Percentiles rank a stretch among this genome's conserved stretches.
Conservation (phyloP, 768 basidiomycete species). For the Amanita molliuscula region DNA sequence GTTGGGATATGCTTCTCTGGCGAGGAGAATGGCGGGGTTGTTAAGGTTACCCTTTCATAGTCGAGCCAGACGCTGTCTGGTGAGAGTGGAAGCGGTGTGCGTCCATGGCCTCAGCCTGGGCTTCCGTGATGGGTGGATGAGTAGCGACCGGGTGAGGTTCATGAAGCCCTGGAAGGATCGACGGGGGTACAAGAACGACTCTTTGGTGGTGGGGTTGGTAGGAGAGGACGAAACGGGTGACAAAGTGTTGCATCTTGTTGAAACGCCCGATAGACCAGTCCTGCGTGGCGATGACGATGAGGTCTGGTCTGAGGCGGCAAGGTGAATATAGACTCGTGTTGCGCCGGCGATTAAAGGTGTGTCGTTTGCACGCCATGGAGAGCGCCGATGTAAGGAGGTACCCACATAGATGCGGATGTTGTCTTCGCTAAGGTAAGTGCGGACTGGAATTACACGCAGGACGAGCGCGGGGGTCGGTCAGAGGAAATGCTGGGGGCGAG, state of each 20-base stretch:
- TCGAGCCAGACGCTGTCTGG: constrained; percentile 13
- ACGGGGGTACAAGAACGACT: neutral
- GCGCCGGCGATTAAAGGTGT: neutral
- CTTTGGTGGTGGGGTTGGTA: neutral
- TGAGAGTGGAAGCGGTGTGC: constrained; percentile 32
- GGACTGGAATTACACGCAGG: no score
- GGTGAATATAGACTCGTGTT: neutral
- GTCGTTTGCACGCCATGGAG: no score
- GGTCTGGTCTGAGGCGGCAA: neutral
- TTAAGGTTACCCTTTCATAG: neutral
- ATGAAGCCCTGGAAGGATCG: neutral
- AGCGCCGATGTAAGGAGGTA: no score
- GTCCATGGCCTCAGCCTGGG: constrained; percentile 38
- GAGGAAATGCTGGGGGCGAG: no score
- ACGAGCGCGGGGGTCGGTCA: no score
- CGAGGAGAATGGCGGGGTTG: neutral
- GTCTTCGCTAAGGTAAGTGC: no score
- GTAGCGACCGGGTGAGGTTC: neutral
- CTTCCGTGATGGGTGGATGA: constrained; percentile 34
- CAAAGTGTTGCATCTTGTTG: neutral
- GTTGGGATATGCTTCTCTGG: neutral
- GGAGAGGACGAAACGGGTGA: neutral
- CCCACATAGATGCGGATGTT: no score
- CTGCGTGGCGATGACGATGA: neutral
- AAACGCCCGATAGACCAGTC: neutral